phyloP scores from a whole-genome alignment of 129 eudicot genomes.

The Smallanthus sonchifolius region DNA sequence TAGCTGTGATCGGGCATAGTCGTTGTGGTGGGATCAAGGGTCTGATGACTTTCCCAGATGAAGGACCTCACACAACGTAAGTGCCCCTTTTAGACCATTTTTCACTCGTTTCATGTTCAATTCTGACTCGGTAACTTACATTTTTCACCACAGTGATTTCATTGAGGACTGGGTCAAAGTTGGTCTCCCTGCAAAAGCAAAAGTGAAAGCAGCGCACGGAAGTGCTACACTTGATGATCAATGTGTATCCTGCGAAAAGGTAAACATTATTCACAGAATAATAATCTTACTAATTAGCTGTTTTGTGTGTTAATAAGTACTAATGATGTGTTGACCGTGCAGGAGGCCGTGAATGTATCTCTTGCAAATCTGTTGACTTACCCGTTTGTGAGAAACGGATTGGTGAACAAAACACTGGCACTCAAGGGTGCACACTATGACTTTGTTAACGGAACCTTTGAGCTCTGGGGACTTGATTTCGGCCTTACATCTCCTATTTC shows the following conservation, averaged over 20 bases:
- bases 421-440: constrained; percentile 93
- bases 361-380: constrained; percentile 74
- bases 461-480: constrained; percentile 94
- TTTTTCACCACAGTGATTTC: constrained; percentile 52
- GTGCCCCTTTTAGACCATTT: neutral
- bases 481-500: constrained; percentile 62
- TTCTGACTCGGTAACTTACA: constrained; percentile 4
- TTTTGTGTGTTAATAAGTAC: neutral
- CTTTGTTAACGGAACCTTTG: constrained; percentile 81
- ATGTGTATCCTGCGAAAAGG: constrained; percentile 71
- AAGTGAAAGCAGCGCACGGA: constrained; percentile 48
- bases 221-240: constrained; percentile 47
- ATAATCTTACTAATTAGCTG: neutral
- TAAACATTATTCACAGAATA: constrained; percentile 15
- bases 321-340: constrained; percentile 18
- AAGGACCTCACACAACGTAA: constrained; percentile 67
- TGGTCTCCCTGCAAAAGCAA: constrained; percentile 68
- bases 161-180: constrained; percentile 93
- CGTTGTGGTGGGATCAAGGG: constrained; percentile 98
- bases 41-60: constrained; percentile 81
- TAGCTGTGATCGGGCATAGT: constrained; percentile 94
- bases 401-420: constrained; percentile 82
- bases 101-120: neutral
- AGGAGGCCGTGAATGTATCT: constrained; percentile 94
- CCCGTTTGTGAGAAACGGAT: constrained; percentile 81